phyloP scores from a whole-genome alignment of 495 filamentous ascomycete genomes.

The Podospora sp. region DNA sequence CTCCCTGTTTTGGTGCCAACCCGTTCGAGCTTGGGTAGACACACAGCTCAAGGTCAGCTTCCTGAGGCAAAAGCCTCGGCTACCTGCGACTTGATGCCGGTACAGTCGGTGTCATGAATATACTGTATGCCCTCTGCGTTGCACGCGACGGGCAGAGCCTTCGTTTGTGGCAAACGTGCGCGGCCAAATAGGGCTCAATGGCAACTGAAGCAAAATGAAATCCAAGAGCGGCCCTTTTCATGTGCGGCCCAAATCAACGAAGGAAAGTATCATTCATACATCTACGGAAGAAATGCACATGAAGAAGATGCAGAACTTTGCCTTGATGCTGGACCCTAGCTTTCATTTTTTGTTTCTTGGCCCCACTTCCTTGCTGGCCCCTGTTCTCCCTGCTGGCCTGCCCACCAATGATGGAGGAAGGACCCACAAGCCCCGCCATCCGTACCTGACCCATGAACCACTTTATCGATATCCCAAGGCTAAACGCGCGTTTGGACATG shows the following conservation, averaged over 20 bases:
- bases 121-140: neutral
- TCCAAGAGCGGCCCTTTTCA: too few species aligned
- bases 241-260: neutral
- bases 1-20: neutral
- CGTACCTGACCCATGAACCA: neutral
- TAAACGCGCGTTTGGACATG: neutral
- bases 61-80: neutral
- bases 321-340: neutral
- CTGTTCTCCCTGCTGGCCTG: neutral
- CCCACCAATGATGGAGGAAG: neutral
- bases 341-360: neutral
- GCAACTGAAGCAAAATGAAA: too few species aligned
- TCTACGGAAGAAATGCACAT: too few species aligned
- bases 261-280: too few species aligned
- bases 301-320: too few species aligned
- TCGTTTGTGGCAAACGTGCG: neutral
- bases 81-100: neutral
- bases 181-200: neutral
- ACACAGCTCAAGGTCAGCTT: neutral
- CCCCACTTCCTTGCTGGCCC: neutral
- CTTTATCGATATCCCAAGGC: neutral
- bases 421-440: neutral
- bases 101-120: neutral
- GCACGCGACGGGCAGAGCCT: neutral
- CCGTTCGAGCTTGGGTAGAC: neutral